These are phyloP conservation scores for Oryza officinalis DNA, from an alignment of 176 grass and related monocot genomes.

Conservation along the genomic window DNA sequence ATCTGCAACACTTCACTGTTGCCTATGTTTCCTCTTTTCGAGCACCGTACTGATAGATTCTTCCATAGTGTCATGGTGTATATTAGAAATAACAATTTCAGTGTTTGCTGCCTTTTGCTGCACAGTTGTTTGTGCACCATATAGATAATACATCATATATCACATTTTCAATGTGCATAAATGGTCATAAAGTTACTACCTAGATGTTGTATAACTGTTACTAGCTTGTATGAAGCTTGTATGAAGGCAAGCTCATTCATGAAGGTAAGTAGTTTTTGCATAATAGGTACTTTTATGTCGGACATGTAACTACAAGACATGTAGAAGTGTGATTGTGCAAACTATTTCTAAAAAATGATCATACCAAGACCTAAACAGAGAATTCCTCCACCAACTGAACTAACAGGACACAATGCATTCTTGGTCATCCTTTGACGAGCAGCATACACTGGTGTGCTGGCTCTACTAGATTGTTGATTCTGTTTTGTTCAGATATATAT, in stretches of 20 bases:
- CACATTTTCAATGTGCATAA: neutral
- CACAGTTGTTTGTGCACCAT: neutral
- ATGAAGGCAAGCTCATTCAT: too few species aligned
- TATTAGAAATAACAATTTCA: neutral
- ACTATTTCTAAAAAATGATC: neutral
- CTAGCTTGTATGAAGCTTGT: too few species aligned
- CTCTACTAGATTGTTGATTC: neutral
- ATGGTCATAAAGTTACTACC: neutral
- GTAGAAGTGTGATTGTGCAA: neutral
- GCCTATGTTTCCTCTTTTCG: conserved; percentile 8
- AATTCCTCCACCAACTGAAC: neutral
- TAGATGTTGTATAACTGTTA: neutral
- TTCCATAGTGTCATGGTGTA: neutral
- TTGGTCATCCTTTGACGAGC: neutral
- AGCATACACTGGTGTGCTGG: neutral
- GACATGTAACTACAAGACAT: neutral
- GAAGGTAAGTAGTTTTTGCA: conserved; percentile 12
- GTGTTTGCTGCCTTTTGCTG: neutral
- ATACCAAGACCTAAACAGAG: neutral
- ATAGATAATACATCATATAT: conserved; percentile 1
- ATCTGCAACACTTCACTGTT: neutral
- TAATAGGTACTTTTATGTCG: neutral
- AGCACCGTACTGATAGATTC: neutral
- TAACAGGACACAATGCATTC: neutral
- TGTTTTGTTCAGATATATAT: neutral